These are phyloP conservation scores for Termitomyces sp. DNA, from an alignment of 768 basidiomycete species.

Conservation along the genomic window DNA sequence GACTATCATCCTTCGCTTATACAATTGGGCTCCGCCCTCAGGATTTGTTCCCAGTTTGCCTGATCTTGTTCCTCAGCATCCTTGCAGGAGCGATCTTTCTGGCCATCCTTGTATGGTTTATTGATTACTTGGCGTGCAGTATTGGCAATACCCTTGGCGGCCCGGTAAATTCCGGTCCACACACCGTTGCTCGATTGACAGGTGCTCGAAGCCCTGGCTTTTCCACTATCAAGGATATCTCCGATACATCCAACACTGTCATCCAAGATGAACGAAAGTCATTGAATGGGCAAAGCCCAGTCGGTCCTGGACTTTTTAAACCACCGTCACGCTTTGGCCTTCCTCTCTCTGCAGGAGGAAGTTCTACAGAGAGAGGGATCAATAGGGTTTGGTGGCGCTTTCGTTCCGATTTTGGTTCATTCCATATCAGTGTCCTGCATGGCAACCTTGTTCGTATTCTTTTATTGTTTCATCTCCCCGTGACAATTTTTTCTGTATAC, in stretches of 20 bases:
- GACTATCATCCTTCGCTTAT: constrained; percentile 82
- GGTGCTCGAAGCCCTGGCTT: constrained; percentile 36
- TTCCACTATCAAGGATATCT: constrained; percentile 47
- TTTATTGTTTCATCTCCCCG: constrained; percentile 90
- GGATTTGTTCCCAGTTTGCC: constrained; percentile 79
- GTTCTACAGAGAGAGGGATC: constrained; percentile 30
- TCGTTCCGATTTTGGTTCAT: constrained; percentile 65
- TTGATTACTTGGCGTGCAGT: constrained; percentile 54
- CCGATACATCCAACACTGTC: constrained; percentile 26
- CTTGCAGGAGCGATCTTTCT: constrained; percentile 67
- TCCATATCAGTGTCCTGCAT: constrained; percentile 77
- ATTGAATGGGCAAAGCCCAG: constrained; percentile 33
- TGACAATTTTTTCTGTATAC: constrained; percentile 89
- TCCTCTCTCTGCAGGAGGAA: constrained; percentile 18
- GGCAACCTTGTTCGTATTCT: constrained; percentile 92
- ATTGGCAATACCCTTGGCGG: constrained; percentile 22
- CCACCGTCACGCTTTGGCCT: constrained; percentile 24
- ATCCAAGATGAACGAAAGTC: constrained; percentile 48
- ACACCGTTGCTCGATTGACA: constrained; percentile 17
- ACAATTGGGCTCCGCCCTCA: constrained; percentile 78
- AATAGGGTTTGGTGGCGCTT: constrained; percentile 50
- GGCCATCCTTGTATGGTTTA: constrained; percentile 67
- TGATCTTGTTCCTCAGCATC: constrained; percentile 81
- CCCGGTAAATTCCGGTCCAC: constrained; percentile 10
- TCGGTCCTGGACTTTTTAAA: constrained; percentile 19